Evolutionary conservation across 352 stramenopile genomes (phyloP), one percentile per base, ranked within the genome.

Genomic region (Aphanomyces cochlioides): DNA sequence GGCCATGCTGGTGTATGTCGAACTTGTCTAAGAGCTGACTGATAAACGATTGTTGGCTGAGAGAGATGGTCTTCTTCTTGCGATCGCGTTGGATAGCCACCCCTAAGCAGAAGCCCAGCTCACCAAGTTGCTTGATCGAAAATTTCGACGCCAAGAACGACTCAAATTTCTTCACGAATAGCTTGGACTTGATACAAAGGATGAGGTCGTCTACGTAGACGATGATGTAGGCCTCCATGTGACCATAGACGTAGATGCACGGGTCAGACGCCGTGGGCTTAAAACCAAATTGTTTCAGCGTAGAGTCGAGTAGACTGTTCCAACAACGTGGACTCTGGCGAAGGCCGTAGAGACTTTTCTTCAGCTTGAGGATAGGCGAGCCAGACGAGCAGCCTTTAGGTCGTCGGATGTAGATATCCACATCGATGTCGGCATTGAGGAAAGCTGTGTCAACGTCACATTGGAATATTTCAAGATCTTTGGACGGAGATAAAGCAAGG

Each of bases 281-380:
- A 53, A 53, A 53, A 15, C 45, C 45, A n/a, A 53, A 53, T 19
- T n/a, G n/a, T 19, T 53, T 53, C 45, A 53, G 45, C n/a, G 45
- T 53, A 15, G 13, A n/a, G 45, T 53, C 45, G 45, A 53, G 45
- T 19, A 53, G 45, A n/a, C 13, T n/a, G 45, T 53, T 53, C 13
- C 45, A 53, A n/a, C 45, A 53, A 53, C 45, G 13, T 19, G 45
- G 45, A 15, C 13, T n/a, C n/a, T 53, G 45, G n/a, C n/a, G 45
- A n/a, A 53, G 45, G 13, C 45, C n/a, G 2, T 53, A 53, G 13
- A 53, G 45, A n/a, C 45, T 53, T 19, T 53, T 53, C 45, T 53
- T 53, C 1, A 53, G n/a, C 45, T 53, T 53, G 45, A 53, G 45
- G 13, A 53, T 53, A n/a, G 45, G 45, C 13, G 45, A 2, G 13